Evolutionary conservation across 2,329 filamentous ascomycete genomes (phyloP), one percentile per base, ranked within the genome.

Genomic region (Drechslera avenae): DNA sequence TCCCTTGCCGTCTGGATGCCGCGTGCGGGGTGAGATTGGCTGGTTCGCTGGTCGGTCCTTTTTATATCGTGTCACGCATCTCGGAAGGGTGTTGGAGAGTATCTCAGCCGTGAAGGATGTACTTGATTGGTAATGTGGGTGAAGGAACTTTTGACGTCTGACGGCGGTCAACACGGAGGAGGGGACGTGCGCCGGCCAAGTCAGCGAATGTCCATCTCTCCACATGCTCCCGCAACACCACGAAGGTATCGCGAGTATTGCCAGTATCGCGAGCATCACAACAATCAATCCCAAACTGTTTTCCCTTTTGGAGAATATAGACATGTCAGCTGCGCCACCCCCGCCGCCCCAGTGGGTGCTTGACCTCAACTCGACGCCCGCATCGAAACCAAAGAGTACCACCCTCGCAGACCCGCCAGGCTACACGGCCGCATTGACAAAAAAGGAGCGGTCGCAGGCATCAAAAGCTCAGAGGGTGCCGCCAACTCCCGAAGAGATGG

Each of bases 381-480:
- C 83, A 18, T 71, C 84, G 42, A 89, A 85, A 72, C 75, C 86
- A 43, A 91, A 90, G 75, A 81, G 83, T 52, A 70, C 78, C 63
- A 83, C 81, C 70, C 86, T 97, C 61, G 81, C 88, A 51, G 92
- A 99, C 73, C 94, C 94, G 41, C 90, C 90, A 46, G 93, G 94
- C 69, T 97, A 87, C 79, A 85, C 85, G 73, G 71, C 84, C 6
- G 57, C 68, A 19, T 55, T 59, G 47, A 78, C 73, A 67, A 73
- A 63, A 63, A 76, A 69, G 59, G 74, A 73, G 60, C 70, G 58
- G 46, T 71, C 67, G 5, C 58, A 64, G 40, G 64, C 71, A 12
- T 67, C 68, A 35, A 73, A 73, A 54, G 68, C 73, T 54, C 59
- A 81, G 73, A 85, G 88, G 62, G 85, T 88, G 66, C 79, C 87